Conservation (phyloP, 371 early-diverging fungal genomes). For the Circinella minor region DNA sequence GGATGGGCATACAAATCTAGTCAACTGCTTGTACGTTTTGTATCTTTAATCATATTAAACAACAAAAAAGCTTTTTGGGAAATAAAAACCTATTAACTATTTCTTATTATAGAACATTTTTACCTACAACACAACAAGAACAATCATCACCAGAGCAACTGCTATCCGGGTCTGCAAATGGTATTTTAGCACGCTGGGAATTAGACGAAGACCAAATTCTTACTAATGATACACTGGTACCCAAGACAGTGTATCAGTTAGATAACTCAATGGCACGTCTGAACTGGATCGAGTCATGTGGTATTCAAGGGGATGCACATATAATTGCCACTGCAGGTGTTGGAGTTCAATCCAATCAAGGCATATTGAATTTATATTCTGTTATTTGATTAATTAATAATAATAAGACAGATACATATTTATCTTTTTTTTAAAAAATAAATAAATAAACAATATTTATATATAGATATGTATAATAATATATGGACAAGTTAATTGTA, state of each 20-base stretch:
- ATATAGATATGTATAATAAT: constrained; percentile 3
- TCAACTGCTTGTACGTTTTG: constrained; percentile 43
- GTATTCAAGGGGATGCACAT: neutral
- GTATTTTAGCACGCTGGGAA: constrained; percentile 22
- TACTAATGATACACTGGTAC: neutral
- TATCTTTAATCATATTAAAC: too few species aligned
- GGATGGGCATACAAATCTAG: constrained; percentile 41
- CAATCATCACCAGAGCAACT: constrained; percentile 7
- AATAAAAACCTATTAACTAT: too few species aligned
- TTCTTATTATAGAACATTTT: constrained; percentile 14
- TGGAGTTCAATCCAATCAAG: constrained; percentile 13
- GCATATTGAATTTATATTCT: constrained; percentile 24
- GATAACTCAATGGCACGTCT: constrained; percentile 19
- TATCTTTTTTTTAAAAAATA: neutral
- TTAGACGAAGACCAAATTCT: constrained; percentile 1
- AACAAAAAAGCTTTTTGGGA: too few species aligned
- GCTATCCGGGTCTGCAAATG: constrained; percentile 31
- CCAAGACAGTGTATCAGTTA: constrained; percentile 10
- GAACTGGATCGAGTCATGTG: constrained; percentile 22
- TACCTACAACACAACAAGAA: constrained; percentile 11
- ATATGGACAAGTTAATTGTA: neutral
- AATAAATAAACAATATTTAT: neutral
- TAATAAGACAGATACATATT: neutral
- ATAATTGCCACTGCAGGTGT: constrained; percentile 25
- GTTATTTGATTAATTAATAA: constrained; percentile 8